Percentiles rank a stretch among this genome's conserved stretches.
phyloP scores from a whole-genome alignment of 139 green algal genomes.

The Ulvella scutata region DNA sequence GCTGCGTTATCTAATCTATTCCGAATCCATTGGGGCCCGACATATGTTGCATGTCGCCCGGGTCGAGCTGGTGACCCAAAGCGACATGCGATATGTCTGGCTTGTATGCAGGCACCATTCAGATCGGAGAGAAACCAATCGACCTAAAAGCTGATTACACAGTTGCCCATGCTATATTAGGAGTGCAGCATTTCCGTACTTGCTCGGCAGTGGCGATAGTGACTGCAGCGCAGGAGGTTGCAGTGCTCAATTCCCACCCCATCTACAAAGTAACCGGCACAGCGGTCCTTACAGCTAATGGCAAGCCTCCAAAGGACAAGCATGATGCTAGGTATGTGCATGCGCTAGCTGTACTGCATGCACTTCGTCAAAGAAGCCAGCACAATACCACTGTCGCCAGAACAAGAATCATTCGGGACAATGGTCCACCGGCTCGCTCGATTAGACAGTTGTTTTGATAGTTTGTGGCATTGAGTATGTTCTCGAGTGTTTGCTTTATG shows the following conservation, averaged over 20 bases:
- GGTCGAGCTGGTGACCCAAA: too few relatives aligned
- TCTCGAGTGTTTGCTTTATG: constrained; percentile 1
- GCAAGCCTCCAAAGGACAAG: constrained; percentile 7
- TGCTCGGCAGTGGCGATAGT: constrained; percentile 31
- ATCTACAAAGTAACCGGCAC: constrained; percentile 37
- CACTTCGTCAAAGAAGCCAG: background rate
- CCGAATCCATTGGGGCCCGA: too few relatives aligned
- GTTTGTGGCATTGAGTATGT: background rate
- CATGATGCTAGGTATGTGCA: background rate
- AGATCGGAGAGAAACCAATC: background rate
- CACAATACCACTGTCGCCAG: background rate
- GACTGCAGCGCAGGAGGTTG: constrained; percentile 30
- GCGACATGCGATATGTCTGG: too few relatives aligned
- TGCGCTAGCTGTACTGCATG: background rate
- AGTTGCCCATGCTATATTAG: background rate
- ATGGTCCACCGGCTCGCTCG: too few relatives aligned
- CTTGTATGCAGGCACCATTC: background rate
- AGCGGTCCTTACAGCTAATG: constrained; percentile 22
- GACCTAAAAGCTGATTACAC: background rate
- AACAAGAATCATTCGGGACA: too few relatives aligned
- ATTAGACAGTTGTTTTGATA: too few relatives aligned
- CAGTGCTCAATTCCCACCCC: constrained; percentile 18
- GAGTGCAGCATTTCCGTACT: background rate
- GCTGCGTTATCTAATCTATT: too few relatives aligned
- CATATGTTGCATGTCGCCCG: too few relatives aligned